Base-by-base conservation (phyloP, 306 rosid species). In the Comarum palustre region DNA sequence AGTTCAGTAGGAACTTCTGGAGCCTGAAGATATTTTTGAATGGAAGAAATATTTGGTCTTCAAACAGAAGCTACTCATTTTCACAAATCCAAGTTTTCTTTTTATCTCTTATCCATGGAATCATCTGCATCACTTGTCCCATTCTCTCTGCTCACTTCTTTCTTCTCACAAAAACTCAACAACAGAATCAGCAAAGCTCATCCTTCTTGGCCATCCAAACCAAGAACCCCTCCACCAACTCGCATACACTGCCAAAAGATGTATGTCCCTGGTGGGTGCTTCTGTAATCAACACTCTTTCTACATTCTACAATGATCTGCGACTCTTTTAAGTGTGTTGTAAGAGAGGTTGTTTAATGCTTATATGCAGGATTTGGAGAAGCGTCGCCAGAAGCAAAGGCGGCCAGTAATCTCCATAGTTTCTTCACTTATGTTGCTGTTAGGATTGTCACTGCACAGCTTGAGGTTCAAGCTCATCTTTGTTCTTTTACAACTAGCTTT, bases 311-410 rank as follows among this genome's bases (percentile, higher is more conserved):
- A 4, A 51, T 59, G 57, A 14, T 69, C 39, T 51, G 16, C 71
- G 24, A 42, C 13, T 10, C 34, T 1, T 59, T 29, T 24, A 6
- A 31, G 25, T 2, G 5, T 19, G 71, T 70, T 24, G 4, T 6
- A 3, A 75, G 19, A 58, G 27, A 38, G 1, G 50, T 34, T 16
- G 69, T 31, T 51, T 41, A 51, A 24, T 71, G 4, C 20, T 67
- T 62, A 19, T 69, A 69, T 77, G 77, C 84, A 91, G 98, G 98
- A 71, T 91, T 88, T 36, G 98, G 96, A 82, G 96, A 90, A 84
- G 96, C 96, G 41, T 89, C 97, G 16, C 97, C 98, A 9, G 98
- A 94, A 84, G 86, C 84, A 34, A 94, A 88, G 84, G 98, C 90
- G 62, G 97, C 98, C 57, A 77, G 73, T 8, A 84, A 94, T 62